Percentiles rank a stretch among this genome's conserved stretches.
Evolutionary conservation across 768 basidiomycete genomes (phyloP).

Genomic region (Suillus weaverae): DNA sequence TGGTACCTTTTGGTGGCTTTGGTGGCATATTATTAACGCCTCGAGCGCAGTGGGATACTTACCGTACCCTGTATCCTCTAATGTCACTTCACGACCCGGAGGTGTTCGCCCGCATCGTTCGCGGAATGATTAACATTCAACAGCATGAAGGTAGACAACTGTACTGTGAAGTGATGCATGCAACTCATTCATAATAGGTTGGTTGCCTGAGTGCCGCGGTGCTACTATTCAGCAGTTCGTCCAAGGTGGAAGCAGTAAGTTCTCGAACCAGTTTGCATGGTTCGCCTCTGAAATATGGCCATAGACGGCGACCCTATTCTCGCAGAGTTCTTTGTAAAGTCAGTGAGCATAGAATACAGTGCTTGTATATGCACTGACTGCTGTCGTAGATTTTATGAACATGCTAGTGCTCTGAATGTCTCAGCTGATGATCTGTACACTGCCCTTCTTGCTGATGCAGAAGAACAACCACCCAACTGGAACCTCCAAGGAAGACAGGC

Average conservation of each 20-base stretch:
- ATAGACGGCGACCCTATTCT: conserved; percentile 64
- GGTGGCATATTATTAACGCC: not conserved
- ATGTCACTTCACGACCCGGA: conserved; percentile 65
- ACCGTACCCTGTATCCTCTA: conserved; percentile 59
- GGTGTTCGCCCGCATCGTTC: conserved; percentile 57
- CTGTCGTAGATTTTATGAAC: conserved; percentile 45
- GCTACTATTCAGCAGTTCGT: conserved; percentile 52
- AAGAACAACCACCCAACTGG: conserved; percentile 58
- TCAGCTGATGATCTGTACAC: conserved; percentile 50
- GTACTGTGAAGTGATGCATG: not conserved
- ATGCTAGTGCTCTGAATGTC: conserved; percentile 48
- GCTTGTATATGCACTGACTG: not conserved
- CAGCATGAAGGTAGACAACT: conserved; percentile 53
- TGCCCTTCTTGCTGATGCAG: conserved; percentile 60
- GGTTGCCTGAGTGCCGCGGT: conserved; percentile 66
- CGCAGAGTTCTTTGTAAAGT: conserved; percentile 68
- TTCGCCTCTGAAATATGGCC: not conserved
- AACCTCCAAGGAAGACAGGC: conserved; percentile 62
- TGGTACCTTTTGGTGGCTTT: conserved; percentile 15
- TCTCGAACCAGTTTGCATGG: not conserved
- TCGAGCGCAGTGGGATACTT: conserved; percentile 58
- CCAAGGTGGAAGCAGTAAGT: conserved; percentile 64
- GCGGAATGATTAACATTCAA: conserved; percentile 68
- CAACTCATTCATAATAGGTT: conserved; percentile 39
- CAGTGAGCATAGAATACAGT: conserved; percentile 10